phyloP scores from a whole-genome alignment of 352 stramenopile genomes.

The Saprolegnia diclina region DNA sequence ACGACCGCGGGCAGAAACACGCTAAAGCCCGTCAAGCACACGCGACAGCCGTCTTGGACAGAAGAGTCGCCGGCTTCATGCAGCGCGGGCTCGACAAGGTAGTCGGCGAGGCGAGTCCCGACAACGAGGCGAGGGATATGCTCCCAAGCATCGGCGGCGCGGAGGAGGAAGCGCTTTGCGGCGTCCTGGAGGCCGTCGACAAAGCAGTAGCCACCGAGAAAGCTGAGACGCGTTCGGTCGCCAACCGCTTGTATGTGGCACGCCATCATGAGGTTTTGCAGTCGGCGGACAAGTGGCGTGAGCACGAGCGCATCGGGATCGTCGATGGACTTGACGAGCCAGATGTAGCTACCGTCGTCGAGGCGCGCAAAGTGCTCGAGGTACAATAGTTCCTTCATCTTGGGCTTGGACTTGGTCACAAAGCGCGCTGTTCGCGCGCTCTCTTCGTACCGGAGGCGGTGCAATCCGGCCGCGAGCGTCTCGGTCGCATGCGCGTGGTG shows the following conservation, averaged over 20 bases:
- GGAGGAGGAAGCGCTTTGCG: slow-evolving; percentile 11
- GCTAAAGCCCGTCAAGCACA: slow-evolving; percentile 2
- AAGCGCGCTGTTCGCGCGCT: not conserved
- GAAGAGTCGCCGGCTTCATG: not conserved
- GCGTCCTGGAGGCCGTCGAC: slow-evolving; percentile 1
- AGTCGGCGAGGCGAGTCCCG: not conserved
- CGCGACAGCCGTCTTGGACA: not conserved
- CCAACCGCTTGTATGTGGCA: slow-evolving; percentile 22
- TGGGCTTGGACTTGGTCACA: not conserved
- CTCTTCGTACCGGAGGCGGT: not conserved
- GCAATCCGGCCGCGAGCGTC: not conserved
- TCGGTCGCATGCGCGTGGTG: not conserved
- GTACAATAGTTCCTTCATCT: slow-evolving; percentile 7
- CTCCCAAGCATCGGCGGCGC: not conserved
- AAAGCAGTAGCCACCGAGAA: slow-evolving; percentile 21
- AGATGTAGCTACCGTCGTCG: not conserved
- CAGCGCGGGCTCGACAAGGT: not conserved
- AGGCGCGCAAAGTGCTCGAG: slow-evolving; percentile 14
- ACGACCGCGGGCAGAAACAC: not conserved
- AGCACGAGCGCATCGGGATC: not conserved
- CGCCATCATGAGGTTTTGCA: slow-evolving; percentile 7
- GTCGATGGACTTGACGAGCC: slow-evolving; percentile 20
- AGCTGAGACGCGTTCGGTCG: slow-evolving; percentile 14
- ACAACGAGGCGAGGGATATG: slow-evolving; percentile 5
- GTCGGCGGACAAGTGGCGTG: not conserved